Conservation (phyloP, 495 filamentous ascomycete species). For the Cetradonia linearis region DNA sequence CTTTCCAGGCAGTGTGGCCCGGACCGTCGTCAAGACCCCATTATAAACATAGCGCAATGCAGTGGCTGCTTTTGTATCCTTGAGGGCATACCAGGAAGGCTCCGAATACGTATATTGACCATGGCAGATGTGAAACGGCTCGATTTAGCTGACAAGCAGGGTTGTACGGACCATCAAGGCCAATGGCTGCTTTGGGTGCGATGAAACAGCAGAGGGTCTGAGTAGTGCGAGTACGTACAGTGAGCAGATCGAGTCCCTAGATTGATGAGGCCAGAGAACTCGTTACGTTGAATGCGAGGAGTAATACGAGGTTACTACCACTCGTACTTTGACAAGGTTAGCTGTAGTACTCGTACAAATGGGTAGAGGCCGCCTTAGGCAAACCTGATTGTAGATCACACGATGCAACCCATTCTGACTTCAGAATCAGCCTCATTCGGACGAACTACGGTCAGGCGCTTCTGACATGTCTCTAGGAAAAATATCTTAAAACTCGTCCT, state of each 20-base stretch:
- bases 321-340: too few species aligned
- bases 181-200: background rate
- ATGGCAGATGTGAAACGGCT: background rate
- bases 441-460: background rate
- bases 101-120: too few species aligned
- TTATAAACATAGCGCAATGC: too few species aligned
- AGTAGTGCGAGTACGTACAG: too few species aligned
- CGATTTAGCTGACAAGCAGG: background rate
- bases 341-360: too few species aligned
- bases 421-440: background rate
- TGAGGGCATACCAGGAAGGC: too few species aligned
- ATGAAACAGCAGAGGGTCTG: background rate
- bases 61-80: too few species aligned
- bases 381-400: background rate
- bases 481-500: conserved; percentile 1
- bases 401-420: background rate
- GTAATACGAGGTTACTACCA: too few species aligned
- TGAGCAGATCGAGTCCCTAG: background rate
- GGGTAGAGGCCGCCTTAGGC: background rate
- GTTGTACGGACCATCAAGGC: background rate
- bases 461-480: conserved; percentile 2
- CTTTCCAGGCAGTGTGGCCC: too few species aligned
- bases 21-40: too few species aligned
- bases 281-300: too few species aligned
- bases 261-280: too few species aligned